A percentile compares a stretch with the other conserved stretches of the same genome.
Evolutionary conservation across 495 filamentous ascomycete species (phyloP).

Genomic region (Chaetomium tenue): DNA sequence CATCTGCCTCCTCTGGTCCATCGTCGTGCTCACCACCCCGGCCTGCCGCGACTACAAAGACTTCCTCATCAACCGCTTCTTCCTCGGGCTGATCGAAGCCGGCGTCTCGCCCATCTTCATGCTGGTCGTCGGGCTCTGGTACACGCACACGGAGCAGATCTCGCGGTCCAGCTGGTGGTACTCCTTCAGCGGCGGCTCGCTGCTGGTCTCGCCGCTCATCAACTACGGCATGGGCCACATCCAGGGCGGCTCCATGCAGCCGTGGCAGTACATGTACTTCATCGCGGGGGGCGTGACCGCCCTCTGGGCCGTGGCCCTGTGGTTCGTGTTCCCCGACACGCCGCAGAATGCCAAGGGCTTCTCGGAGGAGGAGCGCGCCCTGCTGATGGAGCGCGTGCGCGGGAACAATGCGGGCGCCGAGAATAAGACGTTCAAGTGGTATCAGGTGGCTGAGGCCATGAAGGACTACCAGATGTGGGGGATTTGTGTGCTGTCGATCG

Average conservation of each 20-base stretch:
- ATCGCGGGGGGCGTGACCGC: constrained; percentile 16
- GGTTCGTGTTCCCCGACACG: constrained; percentile 19
- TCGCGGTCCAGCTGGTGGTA: constrained; percentile 20
- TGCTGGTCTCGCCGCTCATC: constrained; percentile 17
- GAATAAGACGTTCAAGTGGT: constrained; percentile 18
- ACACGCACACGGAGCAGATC: constrained; percentile 13
- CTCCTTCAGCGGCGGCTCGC: constrained; percentile 13
- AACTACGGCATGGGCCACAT: constrained; percentile 21
- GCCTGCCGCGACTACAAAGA: constrained; percentile 12
- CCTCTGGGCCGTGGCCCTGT: constrained; percentile 10
- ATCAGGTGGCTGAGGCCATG: constrained; percentile 11
- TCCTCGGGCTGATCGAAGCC: constrained; percentile 15
- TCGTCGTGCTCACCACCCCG: constrained; percentile 12
- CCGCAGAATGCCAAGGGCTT: constrained; percentile 14
- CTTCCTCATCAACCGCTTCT: constrained; percentile 18
- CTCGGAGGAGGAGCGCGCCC: constrained; percentile 13
- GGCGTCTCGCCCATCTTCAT: constrained; percentile 20
- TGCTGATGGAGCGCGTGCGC: constrained; percentile 16
- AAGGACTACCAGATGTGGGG: constrained; percentile 19
- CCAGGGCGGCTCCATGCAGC: neutral
- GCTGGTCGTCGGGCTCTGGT: constrained; percentile 19
- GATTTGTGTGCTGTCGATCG: constrained; percentile 3
- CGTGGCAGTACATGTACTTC: constrained; percentile 22
- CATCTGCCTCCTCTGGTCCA: constrained; percentile 18
- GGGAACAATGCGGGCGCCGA: constrained; percentile 15